Percentiles rank a stretch among this genome's conserved stretches.
Conservation (phyloP, 164 flowering plant species). For the Vitis riparia region DNA sequence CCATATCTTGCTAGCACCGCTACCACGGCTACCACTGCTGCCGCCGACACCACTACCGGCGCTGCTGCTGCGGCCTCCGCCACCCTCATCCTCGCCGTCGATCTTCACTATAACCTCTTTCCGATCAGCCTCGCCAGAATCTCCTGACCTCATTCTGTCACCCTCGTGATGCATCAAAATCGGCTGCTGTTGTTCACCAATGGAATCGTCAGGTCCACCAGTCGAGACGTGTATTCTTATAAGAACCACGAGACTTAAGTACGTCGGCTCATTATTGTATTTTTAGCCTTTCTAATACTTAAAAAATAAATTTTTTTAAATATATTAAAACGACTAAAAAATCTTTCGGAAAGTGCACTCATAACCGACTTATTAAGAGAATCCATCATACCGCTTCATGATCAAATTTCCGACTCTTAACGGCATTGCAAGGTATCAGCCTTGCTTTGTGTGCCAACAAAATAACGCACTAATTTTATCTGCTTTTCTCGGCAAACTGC, state of each 20-base stretch:
- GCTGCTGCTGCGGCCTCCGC: background rate
- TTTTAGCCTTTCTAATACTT: too few relatives aligned
- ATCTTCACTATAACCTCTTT: constrained; percentile 33
- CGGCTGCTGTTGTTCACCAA: constrained; percentile 32
- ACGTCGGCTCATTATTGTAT: too few relatives aligned
- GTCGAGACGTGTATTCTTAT: constrained; percentile 7
- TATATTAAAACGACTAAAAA: too few relatives aligned
- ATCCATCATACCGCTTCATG: background rate
- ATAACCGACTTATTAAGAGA: constrained; percentile 31
- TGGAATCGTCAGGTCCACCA: background rate
- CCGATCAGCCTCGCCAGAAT: constrained; percentile 12
- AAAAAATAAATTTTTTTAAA: too few relatives aligned
- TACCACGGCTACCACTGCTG: background rate
- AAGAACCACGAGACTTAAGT: constrained; percentile 13
- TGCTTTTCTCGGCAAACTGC: too few relatives aligned
- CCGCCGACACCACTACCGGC: background rate
- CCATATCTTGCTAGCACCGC: constrained; percentile 14
- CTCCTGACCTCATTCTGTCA: constrained; percentile 3
- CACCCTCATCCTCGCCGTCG: constrained; percentile 13
- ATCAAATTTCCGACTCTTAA: too few relatives aligned
- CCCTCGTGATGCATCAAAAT: constrained; percentile 24
- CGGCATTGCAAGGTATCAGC: too few relatives aligned
- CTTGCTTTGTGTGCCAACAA: too few relatives aligned
- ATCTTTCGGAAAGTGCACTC: background rate
- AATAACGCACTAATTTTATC: too few relatives aligned